A percentile compares a stretch with the other conserved stretches of the same genome.
These are phyloP conservation scores for Trypanosoma cruzi DNA, from an alignment of 208 protist genomes.

Conservation along the genomic window DNA sequence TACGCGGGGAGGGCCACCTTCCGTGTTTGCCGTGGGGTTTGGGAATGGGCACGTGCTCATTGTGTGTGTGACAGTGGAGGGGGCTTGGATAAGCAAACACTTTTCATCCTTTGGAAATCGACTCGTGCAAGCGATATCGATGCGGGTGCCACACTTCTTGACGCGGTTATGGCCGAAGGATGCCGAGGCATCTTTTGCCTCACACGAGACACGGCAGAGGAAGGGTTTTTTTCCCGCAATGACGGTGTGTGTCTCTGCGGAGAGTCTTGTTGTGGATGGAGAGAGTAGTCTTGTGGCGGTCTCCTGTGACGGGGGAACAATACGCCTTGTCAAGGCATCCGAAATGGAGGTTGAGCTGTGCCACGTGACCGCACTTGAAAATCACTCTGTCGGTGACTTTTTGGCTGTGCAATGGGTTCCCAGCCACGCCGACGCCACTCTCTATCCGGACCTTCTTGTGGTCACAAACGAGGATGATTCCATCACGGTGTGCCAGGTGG, in stretches of 20 bases:
- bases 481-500: slow-evolving; percentile 68
- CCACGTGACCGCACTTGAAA: slow-evolving; percentile 36
- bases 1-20: slow-evolving; percentile 26
- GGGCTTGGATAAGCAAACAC: slow-evolving; percentile 66
- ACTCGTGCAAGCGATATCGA: slow-evolving; percentile 56
- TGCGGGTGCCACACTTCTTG: slow-evolving; percentile 66
- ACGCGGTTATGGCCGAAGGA: slow-evolving; percentile 51
- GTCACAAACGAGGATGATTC: slow-evolving; percentile 80
- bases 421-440: slow-evolving; percentile 32
- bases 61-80: slow-evolving; percentile 52
- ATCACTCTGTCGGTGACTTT: slow-evolving; percentile 72
- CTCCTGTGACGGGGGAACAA: slow-evolving; percentile 58
- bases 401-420: slow-evolving; percentile 66
- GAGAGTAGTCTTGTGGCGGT: slow-evolving; percentile 64
- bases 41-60: slow-evolving; percentile 78
- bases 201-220: background rate
- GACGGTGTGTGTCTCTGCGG: slow-evolving; percentile 37
- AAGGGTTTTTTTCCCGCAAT: background rate
- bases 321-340: slow-evolving; percentile 60
- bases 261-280: slow-evolving; percentile 48
- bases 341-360: slow-evolving; percentile 45
- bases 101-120: slow-evolving; percentile 48
- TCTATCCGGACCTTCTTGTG: slow-evolving; percentile 68
- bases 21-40: slow-evolving; percentile 81
- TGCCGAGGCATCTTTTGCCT: background rate